phyloP scores from a whole-genome alignment of 1,284 basidiomycete genomes.

The Rhodotorula sp. region DNA sequence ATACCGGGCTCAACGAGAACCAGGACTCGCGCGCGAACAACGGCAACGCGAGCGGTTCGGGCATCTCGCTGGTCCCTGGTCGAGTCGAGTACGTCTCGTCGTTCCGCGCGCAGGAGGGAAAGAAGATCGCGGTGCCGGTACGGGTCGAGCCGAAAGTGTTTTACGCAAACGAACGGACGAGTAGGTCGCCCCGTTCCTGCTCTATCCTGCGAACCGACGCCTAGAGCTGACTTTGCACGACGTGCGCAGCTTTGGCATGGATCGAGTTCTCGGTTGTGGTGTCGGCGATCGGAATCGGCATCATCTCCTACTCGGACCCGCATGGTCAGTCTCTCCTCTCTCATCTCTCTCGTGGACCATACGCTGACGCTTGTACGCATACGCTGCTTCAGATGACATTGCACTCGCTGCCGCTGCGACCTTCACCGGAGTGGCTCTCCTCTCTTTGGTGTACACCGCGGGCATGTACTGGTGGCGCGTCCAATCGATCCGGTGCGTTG shows the following conservation, averaged over 20 bases:
- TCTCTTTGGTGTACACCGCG: constrained; percentile 84
- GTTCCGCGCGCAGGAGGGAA: constrained; percentile 80
- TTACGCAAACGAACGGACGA: constrained; percentile 88
- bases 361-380: too few relatives aligned
- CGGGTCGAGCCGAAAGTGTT: constrained; percentile 97
- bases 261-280: constrained; percentile 87
- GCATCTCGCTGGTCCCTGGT: constrained; percentile 27
- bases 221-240: background rate
- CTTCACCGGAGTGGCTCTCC: constrained; percentile 86
- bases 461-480: constrained; percentile 86
- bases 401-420: constrained; percentile 61
- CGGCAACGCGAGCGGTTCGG: constrained; percentile 35
- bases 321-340: constrained; percentile 14
- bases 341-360: background rate
- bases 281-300: constrained; percentile 80
- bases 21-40: background rate
- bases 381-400: constrained; percentile 36
- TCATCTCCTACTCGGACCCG: constrained; percentile 51
- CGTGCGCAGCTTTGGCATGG: constrained; percentile 58
- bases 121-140: constrained; percentile 87
- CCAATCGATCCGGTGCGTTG: constrained; percentile 60
- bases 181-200: constrained; percentile 8
- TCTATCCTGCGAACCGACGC: constrained; percentile 21
- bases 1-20: constrained; percentile 23
- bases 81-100: constrained; percentile 61